These are phyloP conservation scores for Chaetomidium leptoderma DNA, from an alignment of 495 filamentous ascomycete species.

Conservation along the genomic window DNA sequence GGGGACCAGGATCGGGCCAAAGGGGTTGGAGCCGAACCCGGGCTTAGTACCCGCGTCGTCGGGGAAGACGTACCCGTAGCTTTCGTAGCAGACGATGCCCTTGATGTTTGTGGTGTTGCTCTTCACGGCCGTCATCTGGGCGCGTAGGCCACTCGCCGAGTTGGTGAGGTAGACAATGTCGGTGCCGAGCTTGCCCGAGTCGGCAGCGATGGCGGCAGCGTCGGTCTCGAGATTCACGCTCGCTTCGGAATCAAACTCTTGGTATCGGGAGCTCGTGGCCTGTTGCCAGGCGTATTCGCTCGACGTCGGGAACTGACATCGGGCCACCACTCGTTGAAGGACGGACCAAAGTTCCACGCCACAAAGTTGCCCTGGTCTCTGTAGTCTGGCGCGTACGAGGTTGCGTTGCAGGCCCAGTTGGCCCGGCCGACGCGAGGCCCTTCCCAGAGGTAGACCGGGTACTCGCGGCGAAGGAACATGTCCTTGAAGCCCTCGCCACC, in stretches of 20 bases:
- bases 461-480: constrained; percentile 45
- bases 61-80: constrained; percentile 44
- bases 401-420: constrained; percentile 42
- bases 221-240: constrained; percentile 40
- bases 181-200: constrained; percentile 42
- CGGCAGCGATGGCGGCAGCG: constrained; percentile 42
- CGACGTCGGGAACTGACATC: constrained; percentile 42
- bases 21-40: constrained; percentile 14
- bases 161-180: constrained; percentile 45
- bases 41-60: constrained; percentile 35
- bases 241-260: constrained; percentile 40
- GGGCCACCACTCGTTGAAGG: constrained; percentile 39
- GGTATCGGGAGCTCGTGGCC: constrained; percentile 41
- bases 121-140: constrained; percentile 38
- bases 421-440: constrained; percentile 45
- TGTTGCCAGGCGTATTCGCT: constrained; percentile 40
- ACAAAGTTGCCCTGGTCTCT: constrained; percentile 42
- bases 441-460: constrained; percentile 49
- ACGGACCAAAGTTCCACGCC: constrained; percentile 45
- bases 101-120: constrained; percentile 45
- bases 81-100: constrained; percentile 47
- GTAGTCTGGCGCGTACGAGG: constrained; percentile 36
- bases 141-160: constrained; percentile 43
- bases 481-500: constrained; percentile 49
- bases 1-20: constrained; percentile 39